Conservation (phyloP, 495 filamentous ascomycete genomes). For the Penicillium mononematosum region DNA sequence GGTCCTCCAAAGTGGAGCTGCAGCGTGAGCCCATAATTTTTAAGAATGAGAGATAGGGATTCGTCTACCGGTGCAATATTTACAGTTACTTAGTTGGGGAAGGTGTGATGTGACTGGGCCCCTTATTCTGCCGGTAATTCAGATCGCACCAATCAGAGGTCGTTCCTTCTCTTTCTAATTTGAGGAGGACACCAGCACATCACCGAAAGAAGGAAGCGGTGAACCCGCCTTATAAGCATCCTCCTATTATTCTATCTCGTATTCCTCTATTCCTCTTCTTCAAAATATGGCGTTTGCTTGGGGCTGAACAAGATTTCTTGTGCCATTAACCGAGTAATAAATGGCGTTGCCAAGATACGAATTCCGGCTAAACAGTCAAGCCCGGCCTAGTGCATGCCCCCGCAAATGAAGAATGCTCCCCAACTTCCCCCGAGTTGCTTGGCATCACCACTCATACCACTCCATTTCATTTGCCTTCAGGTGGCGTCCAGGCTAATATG, state of each 20-base stretch:
- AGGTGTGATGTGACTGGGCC: not conserved
- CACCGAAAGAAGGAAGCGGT: not conserved
- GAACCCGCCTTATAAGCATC: not conserved
- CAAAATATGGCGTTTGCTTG: not conserved
- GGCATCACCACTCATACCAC: constrained; percentile 2
- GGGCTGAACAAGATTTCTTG: not conserved
- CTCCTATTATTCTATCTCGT: not conserved
- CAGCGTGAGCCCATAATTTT: not conserved
- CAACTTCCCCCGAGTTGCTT: not conserved
- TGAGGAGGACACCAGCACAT: not conserved
- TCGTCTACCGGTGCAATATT: not conserved
- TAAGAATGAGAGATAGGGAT: too few species aligned
- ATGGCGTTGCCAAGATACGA: constrained; percentile 5
- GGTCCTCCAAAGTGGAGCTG: not conserved
- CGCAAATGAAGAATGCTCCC: constrained; percentile 11
- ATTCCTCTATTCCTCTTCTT: not conserved
- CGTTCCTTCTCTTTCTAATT: not conserved
- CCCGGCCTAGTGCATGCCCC: not conserved
- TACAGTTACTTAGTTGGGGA: constrained; percentile 4
- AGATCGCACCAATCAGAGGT: not conserved
- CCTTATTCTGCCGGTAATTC: not conserved
- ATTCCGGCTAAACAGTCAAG: constrained; percentile 17
- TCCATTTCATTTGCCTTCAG: not conserved
- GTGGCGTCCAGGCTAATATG: not conserved
- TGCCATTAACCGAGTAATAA: not conserved